phyloP scores from a whole-genome alignment of 306 rosid species.

The Rubus idaeus region DNA sequence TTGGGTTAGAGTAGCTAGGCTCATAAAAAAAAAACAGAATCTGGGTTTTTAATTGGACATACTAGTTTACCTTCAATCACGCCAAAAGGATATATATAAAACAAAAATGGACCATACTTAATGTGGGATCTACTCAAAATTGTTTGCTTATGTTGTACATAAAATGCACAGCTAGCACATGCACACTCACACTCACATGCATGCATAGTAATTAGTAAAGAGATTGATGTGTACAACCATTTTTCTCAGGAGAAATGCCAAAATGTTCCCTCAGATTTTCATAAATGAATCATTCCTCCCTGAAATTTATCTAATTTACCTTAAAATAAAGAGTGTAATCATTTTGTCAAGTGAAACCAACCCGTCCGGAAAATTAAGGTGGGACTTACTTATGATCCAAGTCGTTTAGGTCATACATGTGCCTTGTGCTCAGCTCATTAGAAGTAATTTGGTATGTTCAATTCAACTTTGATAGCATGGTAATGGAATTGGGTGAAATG shows the following conservation, averaged over 20 bases:
- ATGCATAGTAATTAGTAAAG: not conserved
- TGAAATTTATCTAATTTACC: too few relatives aligned
- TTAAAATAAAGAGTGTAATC: too few relatives aligned
- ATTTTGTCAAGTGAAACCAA: too few relatives aligned
- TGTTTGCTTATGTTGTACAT: conserved; percentile 13
- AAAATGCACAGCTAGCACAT: not conserved
- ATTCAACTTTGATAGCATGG: too few relatives aligned
- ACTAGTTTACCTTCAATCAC: not conserved
- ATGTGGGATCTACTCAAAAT: conserved; percentile 7
- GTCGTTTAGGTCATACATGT: too few relatives aligned
- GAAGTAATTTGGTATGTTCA: too few relatives aligned
- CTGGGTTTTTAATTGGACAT: not conserved
- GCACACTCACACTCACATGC: not conserved
- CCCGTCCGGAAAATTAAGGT: too few relatives aligned
- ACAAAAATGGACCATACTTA: not conserved
- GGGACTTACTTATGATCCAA: too few relatives aligned
- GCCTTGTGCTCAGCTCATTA: too few relatives aligned
- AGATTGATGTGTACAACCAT: not conserved
- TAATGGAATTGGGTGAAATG: not conserved
- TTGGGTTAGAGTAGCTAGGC: not conserved
- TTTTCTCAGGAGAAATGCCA: not conserved
- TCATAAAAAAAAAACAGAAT: not conserved
- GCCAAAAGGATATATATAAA: not conserved
- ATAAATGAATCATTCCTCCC: not conserved
- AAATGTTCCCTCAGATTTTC: not conserved